Conservation (phyloP, 257 asterid species). For the Euphrasia confusa region DNA sequence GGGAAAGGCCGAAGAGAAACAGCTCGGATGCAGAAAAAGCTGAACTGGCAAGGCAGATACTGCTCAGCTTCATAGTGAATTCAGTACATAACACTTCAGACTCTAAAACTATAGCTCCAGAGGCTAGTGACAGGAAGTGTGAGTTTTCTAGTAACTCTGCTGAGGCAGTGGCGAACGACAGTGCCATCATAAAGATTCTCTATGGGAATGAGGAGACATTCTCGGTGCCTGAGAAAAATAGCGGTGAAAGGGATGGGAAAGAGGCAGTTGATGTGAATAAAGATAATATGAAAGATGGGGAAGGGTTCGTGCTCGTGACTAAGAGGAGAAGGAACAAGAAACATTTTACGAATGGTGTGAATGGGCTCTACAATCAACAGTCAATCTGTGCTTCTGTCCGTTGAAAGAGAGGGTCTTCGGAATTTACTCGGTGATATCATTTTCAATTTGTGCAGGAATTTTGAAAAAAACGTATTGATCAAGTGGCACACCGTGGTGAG, state of each 20-base stretch:
- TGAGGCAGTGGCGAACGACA: slow-evolving; percentile 76
- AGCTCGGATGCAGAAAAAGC: slow-evolving; percentile 70
- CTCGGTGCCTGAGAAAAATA: slow-evolving; percentile 28
- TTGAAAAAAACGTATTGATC: background rate
- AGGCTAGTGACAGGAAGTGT: slow-evolving; percentile 37
- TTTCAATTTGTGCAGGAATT: slow-evolving; percentile 3
- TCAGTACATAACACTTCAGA: slow-evolving; percentile 76
- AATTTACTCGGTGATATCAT: background rate
- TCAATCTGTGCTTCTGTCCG: slow-evolving; percentile 82
- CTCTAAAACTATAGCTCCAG: slow-evolving; percentile 31
- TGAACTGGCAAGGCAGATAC: slow-evolving; percentile 89
- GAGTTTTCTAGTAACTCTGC: slow-evolving; percentile 49
- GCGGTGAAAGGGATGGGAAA: slow-evolving; percentile 9
- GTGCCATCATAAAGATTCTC: slow-evolving; percentile 67
- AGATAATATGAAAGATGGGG: slow-evolving; percentile 56
- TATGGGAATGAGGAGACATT: slow-evolving; percentile 52
- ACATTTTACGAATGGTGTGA: slow-evolving; percentile 59
- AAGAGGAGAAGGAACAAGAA: slow-evolving; percentile 82
- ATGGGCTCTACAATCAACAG: slow-evolving; percentile 68
- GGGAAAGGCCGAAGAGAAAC: slow-evolving; percentile 43
- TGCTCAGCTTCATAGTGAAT: slow-evolving; percentile 86
- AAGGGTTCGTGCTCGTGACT: slow-evolving; percentile 85
- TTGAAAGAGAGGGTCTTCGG: slow-evolving; percentile 34
- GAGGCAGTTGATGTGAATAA: slow-evolving; percentile 32
- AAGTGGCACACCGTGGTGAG: slow-evolving; percentile 14